Conservation (phyloP, 306 rosid species). For the Lathyrus sativus region DNA sequence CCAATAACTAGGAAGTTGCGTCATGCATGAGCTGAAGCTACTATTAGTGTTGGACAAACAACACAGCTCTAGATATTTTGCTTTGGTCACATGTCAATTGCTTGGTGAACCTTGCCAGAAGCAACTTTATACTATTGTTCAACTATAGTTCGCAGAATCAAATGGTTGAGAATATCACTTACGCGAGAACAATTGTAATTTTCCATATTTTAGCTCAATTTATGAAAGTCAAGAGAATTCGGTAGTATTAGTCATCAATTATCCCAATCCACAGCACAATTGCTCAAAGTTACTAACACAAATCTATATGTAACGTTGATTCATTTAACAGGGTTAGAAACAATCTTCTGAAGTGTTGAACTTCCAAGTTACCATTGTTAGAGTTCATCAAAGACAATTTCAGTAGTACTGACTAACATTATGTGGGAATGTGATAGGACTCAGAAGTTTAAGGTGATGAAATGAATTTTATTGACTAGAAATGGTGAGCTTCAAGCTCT, state of each 20-base stretch:
- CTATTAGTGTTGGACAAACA: background rate
- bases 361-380: background rate
- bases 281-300: background rate
- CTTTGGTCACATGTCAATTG: slow-evolving; percentile 7
- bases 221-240: slow-evolving; percentile 4
- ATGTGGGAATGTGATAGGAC: background rate
- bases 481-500: no score
- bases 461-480: no score
- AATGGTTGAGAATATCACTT: background rate
- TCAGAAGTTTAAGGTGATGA: no score
- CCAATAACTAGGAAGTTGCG: slow-evolving; percentile 5
- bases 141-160: background rate
- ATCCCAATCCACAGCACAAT: background rate
- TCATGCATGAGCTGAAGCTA: background rate
- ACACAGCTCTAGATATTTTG: slow-evolving; percentile 27
- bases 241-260: background rate
- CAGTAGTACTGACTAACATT: background rate
- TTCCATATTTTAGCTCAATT: background rate
- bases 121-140: background rate
- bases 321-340: background rate
- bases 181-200: background rate
- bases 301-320: background rate
- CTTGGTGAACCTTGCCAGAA: background rate
- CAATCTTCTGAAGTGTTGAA: background rate
- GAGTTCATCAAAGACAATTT: background rate